Evolutionary conservation across 1,284 basidiomycete genomes (phyloP), one percentile per base, ranked within the genome.

Genomic region (Sporisorium scitamineum): DNA sequence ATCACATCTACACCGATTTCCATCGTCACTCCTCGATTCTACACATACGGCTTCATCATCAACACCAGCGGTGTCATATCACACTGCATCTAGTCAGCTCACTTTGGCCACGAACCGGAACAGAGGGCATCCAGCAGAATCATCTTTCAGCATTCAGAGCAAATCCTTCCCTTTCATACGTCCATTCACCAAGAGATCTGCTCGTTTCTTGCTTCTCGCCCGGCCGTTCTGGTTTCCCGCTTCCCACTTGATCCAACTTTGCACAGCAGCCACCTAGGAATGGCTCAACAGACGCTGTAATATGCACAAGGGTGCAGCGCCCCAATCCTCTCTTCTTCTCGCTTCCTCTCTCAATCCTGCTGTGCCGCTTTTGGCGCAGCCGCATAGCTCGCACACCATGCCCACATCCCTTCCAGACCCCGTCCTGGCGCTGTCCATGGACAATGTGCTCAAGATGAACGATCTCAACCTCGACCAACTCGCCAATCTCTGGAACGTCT

Each of bases 401-500:
- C 74, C 65, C 1, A 54, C 65, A 16, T 54, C 70, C 13, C 76
- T 80, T 39, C 69, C 78, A 14, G 78, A 80, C 44, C 80, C 80
- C 24, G 76, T 81, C 39, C 61, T 81, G 69, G 76, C 76, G 34
- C 54, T 81, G 54, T 80, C 79, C 53, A 71, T 76, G 67, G 72
- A 65, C 70, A 80, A 74, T 22, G 62, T 81, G 45, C 70, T 76
- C 42, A 78, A 78, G 44, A 61, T 80, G 41, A 76, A 76, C 57
- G 70, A 78, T 27, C 66, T 78, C 62, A 70, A 62, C 37, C 65
- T 79, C 37, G 80, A 81, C 34, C 78, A 80, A 51, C 64, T 81
- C 44, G 80, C 78, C 51, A 78, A 75, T 41, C 69, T 81, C 24
- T 81, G 80, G 80, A 80, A 80, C 53, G 93, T 94, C 13, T 94